phyloP scores from a whole-genome alignment of 2,329 filamentous ascomycete genomes.

The Basipetospora chlamydospora region DNA sequence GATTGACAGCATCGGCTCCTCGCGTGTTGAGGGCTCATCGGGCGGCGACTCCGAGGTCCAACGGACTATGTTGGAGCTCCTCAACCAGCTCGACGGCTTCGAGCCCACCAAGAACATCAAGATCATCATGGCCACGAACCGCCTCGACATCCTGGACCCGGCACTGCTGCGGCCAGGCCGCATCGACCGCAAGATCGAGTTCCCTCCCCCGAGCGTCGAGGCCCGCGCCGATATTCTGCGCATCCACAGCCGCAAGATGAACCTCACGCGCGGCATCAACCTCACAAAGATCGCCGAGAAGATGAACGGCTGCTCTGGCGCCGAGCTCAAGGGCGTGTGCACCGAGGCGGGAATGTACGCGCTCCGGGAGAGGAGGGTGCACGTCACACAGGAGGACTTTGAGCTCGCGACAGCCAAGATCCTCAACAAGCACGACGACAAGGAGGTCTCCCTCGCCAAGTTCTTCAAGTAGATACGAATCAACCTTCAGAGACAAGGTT shows the following conservation, averaged over 20 bases:
- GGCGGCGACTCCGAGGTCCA: slow-evolving; percentile 97
- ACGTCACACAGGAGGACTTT: slow-evolving; percentile 98
- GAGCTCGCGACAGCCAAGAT: slow-evolving; percentile 98
- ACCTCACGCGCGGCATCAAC: slow-evolving; percentile 93
- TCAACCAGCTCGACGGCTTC: slow-evolving; percentile 97
- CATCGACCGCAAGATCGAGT: slow-evolving; percentile 98
- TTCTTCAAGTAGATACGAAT: slow-evolving; percentile 43
- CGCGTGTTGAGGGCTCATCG: slow-evolving; percentile 86
- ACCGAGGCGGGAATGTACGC: slow-evolving; percentile 99
- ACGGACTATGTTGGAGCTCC: slow-evolving; percentile 92
- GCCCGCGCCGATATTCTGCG: slow-evolving; percentile 93
- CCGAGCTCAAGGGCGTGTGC: slow-evolving; percentile 96
- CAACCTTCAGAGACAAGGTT: no score
- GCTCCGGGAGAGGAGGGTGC: slow-evolving; percentile 82
- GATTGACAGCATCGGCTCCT: slow-evolving; percentile 97
- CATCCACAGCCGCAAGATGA: slow-evolving; percentile 97
- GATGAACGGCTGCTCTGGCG: slow-evolving; percentile 98
- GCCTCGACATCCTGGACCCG: slow-evolving; percentile 91
- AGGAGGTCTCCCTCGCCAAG: slow-evolving; percentile 83
- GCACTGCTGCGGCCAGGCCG: slow-evolving; percentile 89
- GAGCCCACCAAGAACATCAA: slow-evolving; percentile 99
- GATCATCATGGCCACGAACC: slow-evolving; percentile 98
- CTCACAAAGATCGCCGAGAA: slow-evolving; percentile 97
- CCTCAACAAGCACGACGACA: slow-evolving; percentile 98
- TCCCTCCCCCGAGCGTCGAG: slow-evolving; percentile 91